Evolutionary conservation across 2,329 filamentous ascomycete genomes (phyloP).

Genomic region (Ophiocordyceps camponoti-rufipedis): DNA sequence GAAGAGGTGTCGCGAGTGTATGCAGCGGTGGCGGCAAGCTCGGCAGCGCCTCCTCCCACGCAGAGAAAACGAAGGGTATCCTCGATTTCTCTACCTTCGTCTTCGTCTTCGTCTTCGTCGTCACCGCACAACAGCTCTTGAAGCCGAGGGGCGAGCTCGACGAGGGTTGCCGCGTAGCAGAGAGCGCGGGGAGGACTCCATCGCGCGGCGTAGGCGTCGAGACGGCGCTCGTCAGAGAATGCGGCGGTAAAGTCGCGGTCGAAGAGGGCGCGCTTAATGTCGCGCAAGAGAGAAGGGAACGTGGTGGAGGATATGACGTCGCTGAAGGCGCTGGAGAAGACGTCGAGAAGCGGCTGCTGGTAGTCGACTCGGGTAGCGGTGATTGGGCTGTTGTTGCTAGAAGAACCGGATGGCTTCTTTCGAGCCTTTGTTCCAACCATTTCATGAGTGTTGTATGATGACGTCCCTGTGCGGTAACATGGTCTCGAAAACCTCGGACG

Average conservation of each 20-base stretch:
- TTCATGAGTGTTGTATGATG: neutral
- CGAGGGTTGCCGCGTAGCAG: conserved; percentile 50
- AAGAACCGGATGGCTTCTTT: neutral
- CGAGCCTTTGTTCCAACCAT: neutral
- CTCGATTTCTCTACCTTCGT: no score
- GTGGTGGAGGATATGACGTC: conserved; percentile 24
- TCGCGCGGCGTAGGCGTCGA: conserved; percentile 70
- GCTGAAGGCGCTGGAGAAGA: conserved; percentile 51
- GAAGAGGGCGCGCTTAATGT: conserved; percentile 72
- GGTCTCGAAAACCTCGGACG: neutral
- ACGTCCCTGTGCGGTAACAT: neutral
- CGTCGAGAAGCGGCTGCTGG: conserved; percentile 54
- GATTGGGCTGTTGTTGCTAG: neutral
- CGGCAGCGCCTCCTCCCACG: conserved; percentile 40
- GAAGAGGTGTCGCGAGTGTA: conserved; percentile 15
- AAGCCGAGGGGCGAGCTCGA: conserved; percentile 17
- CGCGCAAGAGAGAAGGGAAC: conserved; percentile 47
- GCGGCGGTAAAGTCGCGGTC: conserved; percentile 68
- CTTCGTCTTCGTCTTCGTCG: neutral
- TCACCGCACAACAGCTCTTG: conserved; percentile 6
- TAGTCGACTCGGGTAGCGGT: conserved; percentile 2
- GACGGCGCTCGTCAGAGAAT: conserved; percentile 52
- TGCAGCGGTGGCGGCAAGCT: conserved; percentile 36
- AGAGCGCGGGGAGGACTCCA: conserved; percentile 83
- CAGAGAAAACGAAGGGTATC: conserved; percentile 21